Evolutionary conservation across 192 early-diverging fungal genomes (phyloP).

Genomic region (Umbelopsis sp.): DNA sequence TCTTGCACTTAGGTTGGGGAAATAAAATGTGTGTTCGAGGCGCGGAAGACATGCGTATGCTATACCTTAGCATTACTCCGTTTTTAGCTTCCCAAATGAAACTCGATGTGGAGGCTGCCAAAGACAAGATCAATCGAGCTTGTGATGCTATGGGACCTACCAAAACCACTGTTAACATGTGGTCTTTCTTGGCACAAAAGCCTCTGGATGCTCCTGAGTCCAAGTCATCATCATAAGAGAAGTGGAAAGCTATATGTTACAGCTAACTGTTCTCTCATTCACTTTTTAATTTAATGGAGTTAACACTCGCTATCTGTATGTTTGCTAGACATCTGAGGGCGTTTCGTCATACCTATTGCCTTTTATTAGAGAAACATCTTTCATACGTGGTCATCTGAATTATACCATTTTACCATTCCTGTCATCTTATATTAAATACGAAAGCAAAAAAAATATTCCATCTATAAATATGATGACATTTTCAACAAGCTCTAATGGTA

Average conservation of each 20-base stretch:
- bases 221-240: neutral
- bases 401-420: no score
- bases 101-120: neutral
- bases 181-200: neutral
- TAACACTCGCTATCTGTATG: no score
- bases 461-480: no score
- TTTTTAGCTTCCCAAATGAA: neutral
- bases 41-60: neutral
- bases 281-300: no score
- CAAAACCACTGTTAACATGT: conserved; percentile 7
- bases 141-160: neutral
- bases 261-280: no score
- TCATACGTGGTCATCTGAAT: no score
- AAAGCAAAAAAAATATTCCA: no score
- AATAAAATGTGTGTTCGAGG: neutral
- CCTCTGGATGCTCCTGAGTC: neutral
- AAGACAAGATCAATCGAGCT: neutral
- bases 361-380: no score
- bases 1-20: neutral
- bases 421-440: no score
- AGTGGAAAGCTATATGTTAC: neutral
- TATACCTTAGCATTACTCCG: neutral
- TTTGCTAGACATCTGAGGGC: no score
- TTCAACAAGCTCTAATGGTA: no score
- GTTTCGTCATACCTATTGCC: no score